Conservation (phyloP, 768 basidiomycete genomes). For the Clitopilus hobsonii region DNA sequence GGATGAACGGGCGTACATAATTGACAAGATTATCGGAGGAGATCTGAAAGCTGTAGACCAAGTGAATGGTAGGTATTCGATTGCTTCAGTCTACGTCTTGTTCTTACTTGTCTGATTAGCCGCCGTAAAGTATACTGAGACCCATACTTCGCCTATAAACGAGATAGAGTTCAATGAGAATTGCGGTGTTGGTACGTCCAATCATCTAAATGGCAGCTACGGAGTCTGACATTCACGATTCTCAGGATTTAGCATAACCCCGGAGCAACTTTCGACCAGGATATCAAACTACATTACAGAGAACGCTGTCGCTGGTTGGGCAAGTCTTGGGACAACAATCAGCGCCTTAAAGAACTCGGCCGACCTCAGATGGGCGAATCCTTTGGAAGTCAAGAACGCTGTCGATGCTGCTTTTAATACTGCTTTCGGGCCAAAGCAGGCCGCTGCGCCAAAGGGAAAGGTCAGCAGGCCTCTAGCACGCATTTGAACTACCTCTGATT, state of each 20-base stretch:
- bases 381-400: constrained; percentile 79
- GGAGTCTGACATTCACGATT: too few relatives aligned
- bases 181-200: constrained; percentile 81
- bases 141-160: constrained; percentile 56
- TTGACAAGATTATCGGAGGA: constrained; percentile 66
- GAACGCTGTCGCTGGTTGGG: constrained; percentile 66
- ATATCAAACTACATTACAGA: constrained; percentile 56
- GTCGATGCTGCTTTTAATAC: constrained; percentile 66
- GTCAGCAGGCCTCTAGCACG: constrained; percentile 24
- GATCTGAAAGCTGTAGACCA: constrained; percentile 81
- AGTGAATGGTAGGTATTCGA: constrained; percentile 57
- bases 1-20: constrained; percentile 55
- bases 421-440: constrained; percentile 70
- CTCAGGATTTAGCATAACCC: constrained; percentile 74
- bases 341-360: constrained; percentile 57
- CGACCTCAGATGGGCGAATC: constrained; percentile 75
- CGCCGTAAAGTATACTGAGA: constrained; percentile 71
- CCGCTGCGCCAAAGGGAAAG: constrained; percentile 62
- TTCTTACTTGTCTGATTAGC: constrained; percentile 36
- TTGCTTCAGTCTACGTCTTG: background rate
- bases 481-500: background rate
- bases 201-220: too few relatives aligned
- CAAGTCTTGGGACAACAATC: constrained; percentile 62
- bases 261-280: constrained; percentile 52
- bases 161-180: constrained; percentile 66